Evolutionary conservation across 2,329 filamentous ascomycete genomes (phyloP).

Genomic region (Calonectria hawksworthii): DNA sequence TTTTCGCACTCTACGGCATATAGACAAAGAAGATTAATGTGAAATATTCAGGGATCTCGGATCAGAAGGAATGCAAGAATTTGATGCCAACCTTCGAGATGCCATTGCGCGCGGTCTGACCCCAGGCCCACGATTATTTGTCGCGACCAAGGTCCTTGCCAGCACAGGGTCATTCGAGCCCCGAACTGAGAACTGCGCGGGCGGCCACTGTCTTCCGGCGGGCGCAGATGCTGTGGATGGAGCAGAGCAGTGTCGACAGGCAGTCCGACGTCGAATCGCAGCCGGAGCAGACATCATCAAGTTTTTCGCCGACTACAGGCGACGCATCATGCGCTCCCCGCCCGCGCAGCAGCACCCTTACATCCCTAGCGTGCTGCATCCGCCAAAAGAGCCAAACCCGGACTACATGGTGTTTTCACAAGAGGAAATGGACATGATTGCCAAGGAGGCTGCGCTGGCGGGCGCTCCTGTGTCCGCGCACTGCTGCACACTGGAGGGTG

Average conservation of each 20-base stretch:
- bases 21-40: background rate
- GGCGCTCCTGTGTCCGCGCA: conserved; percentile 28
- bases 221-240: conserved; percentile 10
- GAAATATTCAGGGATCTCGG: conserved; percentile 60
- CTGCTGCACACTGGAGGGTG: conserved; percentile 4
- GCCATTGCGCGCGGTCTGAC: conserved; percentile 67
- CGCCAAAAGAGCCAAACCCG: conserved; percentile 50
- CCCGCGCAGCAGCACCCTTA: conserved; percentile 35
- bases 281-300: conserved; percentile 66
- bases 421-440: conserved; percentile 65
- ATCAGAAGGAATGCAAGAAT: conserved; percentile 64
- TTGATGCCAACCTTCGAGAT: conserved; percentile 66
- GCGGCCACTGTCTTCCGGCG: conserved; percentile 12
- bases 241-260: conserved; percentile 46
- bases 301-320: conserved; percentile 65
- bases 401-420: conserved; percentile 61
- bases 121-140: conserved; percentile 68
- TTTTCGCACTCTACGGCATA: background rate
- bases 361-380: conserved; percentile 45
- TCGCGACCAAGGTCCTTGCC: conserved; percentile 63
- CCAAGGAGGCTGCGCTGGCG: conserved; percentile 59
- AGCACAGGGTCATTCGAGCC: conserved; percentile 64
- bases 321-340: conserved; percentile 60
- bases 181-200: conserved; percentile 58
- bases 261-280: conserved; percentile 61